Evolutionary conservation across 345 rosid species (phyloP), one percentile per base, ranked within the genome.

Genomic region (Aquilaria yunnanensis): DNA sequence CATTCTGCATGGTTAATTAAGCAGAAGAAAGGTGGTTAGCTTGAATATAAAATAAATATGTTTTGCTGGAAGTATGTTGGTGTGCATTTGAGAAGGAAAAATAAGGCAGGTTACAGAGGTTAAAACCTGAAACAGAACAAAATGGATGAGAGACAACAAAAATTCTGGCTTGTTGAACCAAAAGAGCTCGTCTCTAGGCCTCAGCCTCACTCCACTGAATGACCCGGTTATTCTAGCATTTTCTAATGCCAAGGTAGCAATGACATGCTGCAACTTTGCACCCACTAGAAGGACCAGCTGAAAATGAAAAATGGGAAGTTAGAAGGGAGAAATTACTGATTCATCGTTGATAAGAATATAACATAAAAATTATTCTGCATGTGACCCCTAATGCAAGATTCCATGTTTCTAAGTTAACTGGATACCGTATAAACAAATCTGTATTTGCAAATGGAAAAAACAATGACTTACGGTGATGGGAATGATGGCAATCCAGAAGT

Each of bases 151-250:
- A 48, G 82, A 82, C 62, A 93, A 67, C 60, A 90, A 70, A 41
- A 85, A 68, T 75, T 90, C 90, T 0, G 98, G 98, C 74, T 88
- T 93, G 61, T 86, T 93, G 63, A 93, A 85, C 98, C 98, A 93
- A 76, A 93, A 93, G 62, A 93, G 96, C 51, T 86, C 98, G 57
- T 93, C 98, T 12, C 97, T 84, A 64, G 96, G 97, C 76, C 72
- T 83, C 75, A 93, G 50, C 70, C 67, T 88, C 50, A 75, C 48
- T 70, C 81, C 89, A 0, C 75, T 8, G 32, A 74, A 71, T 72
- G 53, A 74, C 68, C 86, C 81, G 45, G 77, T 78, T 67, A 88
- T 67, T 47, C 89, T 83, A 33, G 87, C 80, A 68, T 74, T 84
- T 63, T 83, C 99, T 76, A 88, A 66, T 54, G 95, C 81, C 81